Conservation (phyloP, 2,329 filamentous ascomycete species). For the Beauveria bassiana region DNA sequence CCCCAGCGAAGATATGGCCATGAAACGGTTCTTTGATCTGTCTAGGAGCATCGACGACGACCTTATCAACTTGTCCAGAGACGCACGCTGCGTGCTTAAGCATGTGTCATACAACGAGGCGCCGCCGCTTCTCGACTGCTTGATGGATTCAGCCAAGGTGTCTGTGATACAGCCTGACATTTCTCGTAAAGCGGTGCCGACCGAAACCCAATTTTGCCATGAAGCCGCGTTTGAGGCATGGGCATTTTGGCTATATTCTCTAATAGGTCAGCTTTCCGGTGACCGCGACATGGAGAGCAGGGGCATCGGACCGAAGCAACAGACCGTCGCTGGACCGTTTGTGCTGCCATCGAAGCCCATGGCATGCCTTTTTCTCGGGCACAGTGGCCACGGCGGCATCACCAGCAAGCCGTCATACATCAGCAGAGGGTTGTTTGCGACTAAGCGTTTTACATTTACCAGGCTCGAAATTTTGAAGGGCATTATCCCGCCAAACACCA, state of each 20-base stretch:
- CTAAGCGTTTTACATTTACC: slow-evolving; percentile 26
- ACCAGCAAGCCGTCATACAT: slow-evolving; percentile 28
- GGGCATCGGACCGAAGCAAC: slow-evolving; percentile 16
- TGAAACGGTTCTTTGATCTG: slow-evolving; percentile 19
- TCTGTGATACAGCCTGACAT: slow-evolving; percentile 20
- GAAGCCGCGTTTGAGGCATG: slow-evolving; percentile 30
- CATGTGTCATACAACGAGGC: slow-evolving; percentile 24
- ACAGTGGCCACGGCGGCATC: slow-evolving; percentile 28
- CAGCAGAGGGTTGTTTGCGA: slow-evolving; percentile 27
- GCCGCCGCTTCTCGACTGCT: slow-evolving; percentile 26
- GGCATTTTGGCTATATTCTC: slow-evolving; percentile 34
- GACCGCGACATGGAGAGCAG: slow-evolving; percentile 25
- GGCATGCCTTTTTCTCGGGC: slow-evolving; percentile 30
- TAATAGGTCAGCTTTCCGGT: slow-evolving; percentile 29
- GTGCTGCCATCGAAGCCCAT: slow-evolving; percentile 32
- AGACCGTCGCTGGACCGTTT: slow-evolving; percentile 28
- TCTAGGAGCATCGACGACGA: slow-evolving; percentile 28
- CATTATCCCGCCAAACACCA: slow-evolving; percentile 1
- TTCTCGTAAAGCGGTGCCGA: slow-evolving; percentile 22
- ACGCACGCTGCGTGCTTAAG: slow-evolving; percentile 25
- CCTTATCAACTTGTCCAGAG: slow-evolving; percentile 25
- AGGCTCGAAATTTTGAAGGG: slow-evolving; percentile 10
- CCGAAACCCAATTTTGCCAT: slow-evolving; percentile 25
- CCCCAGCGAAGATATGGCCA: slow-evolving; percentile 19
- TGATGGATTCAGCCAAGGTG: slow-evolving; percentile 25